Conservation (phyloP, 768 basidiomycete genomes). For the Amanita muscaria region DNA sequence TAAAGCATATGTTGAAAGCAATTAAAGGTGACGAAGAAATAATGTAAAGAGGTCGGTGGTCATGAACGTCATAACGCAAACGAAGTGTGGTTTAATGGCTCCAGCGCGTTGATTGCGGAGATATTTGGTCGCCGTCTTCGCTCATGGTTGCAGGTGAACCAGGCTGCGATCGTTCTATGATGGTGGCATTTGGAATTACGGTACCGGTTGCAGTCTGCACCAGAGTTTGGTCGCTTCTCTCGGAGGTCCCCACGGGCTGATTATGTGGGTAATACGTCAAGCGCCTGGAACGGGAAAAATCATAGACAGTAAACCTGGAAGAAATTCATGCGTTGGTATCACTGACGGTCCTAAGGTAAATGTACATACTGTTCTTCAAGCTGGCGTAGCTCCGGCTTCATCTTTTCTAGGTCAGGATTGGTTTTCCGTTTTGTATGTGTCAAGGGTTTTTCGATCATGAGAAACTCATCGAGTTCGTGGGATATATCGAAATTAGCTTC, state of each 20-base stretch:
- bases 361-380: constrained; percentile 81
- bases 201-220: constrained; percentile 35
- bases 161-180: constrained; percentile 40
- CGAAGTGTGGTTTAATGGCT: too few relatives aligned
- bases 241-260: constrained; percentile 42
- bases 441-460: constrained; percentile 97
- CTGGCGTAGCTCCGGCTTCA: constrained; percentile 86
- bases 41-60: too few relatives aligned
- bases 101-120: constrained; percentile 3
- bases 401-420: constrained; percentile 74
- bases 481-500: constrained; percentile 98
- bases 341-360: background rate
- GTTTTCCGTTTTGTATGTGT: constrained; percentile 90
- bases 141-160: constrained; percentile 32
- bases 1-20: too few relatives aligned
- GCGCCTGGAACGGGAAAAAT: constrained; percentile 65
- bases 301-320: constrained; percentile 79
- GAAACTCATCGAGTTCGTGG: constrained; percentile 94
- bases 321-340: constrained; percentile 8
- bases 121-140: constrained; percentile 19
- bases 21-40: background rate
- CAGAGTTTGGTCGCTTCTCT: constrained; percentile 33
- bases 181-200: constrained; percentile 35
- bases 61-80: too few relatives aligned
- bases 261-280: constrained; percentile 87